Evolutionary conservation across 345 rosid genomes (phyloP), one percentile per base, ranked within the genome.

Genomic region (Salix exigua): DNA sequence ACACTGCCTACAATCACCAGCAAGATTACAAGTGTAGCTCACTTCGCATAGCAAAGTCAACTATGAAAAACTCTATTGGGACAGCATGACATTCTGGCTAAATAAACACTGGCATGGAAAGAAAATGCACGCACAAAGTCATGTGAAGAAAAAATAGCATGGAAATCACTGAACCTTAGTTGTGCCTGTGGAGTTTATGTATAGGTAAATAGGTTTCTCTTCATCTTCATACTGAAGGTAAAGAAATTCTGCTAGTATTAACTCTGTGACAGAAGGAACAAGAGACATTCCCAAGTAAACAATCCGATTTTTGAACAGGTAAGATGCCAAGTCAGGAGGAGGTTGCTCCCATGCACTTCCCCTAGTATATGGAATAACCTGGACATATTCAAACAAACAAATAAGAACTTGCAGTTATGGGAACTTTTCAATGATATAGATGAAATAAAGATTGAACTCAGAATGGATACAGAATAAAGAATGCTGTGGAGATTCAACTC

Each of bases 201-300:
- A 96, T 44, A 93, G 82, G 86, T 91, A 96, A 44, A 96, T 91
- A 76, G 99, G 99, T 79, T 90, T 90, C 71, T 89, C 88, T 38
- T 81, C 87, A 76, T 90, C 97, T 84, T 89, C 91, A 81, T 87
- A 89, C 84, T 90, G 92, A 80, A 96, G 99, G 86, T 91, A 93
- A 75, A 96, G 93, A 91, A 96, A 90, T 75, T 93, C 93, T 1
- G 96, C 96, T 6, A 91, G 80, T 51, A 93, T 82, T 83, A 96
- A 71, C 89, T 96, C 97, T 13, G 94, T 91, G 64, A 93, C 98
- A 46, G 93, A 85, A 74, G 99, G 99, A 82, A 93, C 91, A 79
- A 93, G 96, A 74, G 93, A 88, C 98, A 93, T 91, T 75, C 98
- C 99, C 90, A 96, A 80, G 85, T 96, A 96, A 37, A 96, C 94